phyloP scores from a whole-genome alignment of 2,329 filamentous ascomycete species.

The Didymella exigua region DNA sequence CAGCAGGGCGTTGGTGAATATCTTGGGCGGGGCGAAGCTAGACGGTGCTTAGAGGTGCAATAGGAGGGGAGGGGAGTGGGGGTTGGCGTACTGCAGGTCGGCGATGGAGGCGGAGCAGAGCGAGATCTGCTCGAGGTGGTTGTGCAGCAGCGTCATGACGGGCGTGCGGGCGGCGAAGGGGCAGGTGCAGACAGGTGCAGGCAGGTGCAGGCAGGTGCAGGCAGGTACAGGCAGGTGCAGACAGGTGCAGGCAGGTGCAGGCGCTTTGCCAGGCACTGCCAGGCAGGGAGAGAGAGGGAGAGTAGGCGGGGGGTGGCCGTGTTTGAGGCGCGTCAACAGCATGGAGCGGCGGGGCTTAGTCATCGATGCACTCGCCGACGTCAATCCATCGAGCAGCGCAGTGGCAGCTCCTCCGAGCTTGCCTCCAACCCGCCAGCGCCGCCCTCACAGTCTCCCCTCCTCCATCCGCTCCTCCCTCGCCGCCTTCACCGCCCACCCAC shows the following conservation, averaged over 20 bases:
- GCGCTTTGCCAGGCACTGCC: too few species aligned
- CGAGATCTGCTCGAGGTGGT: conserved; percentile 58
- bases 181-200: neutral
- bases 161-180: conserved; percentile 17
- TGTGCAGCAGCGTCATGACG: conserved; percentile 52
- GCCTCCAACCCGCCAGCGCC: conserved; percentile 19
- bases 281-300: too few species aligned
- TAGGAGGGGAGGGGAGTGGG: neutral
- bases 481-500: too few species aligned
- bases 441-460: neutral
- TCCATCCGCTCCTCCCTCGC: neutral
- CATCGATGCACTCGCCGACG: conserved; percentile 9
- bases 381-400: conserved; percentile 9
- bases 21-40: conserved; percentile 88
- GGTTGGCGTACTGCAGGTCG: conserved; percentile 50
- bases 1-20: conserved; percentile 93
- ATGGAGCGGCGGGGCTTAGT: neutral
- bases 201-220: too few species aligned
- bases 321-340: conserved; percentile 13
- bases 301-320: conserved; percentile 4
- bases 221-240: too few species aligned
- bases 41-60: conserved; percentile 23
- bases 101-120: conserved; percentile 56
- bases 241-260: too few species aligned
- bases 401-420: conserved; percentile 15